Conservation (phyloP, 768 basidiomycete species). For the Rhodotorula diobovata region DNA sequence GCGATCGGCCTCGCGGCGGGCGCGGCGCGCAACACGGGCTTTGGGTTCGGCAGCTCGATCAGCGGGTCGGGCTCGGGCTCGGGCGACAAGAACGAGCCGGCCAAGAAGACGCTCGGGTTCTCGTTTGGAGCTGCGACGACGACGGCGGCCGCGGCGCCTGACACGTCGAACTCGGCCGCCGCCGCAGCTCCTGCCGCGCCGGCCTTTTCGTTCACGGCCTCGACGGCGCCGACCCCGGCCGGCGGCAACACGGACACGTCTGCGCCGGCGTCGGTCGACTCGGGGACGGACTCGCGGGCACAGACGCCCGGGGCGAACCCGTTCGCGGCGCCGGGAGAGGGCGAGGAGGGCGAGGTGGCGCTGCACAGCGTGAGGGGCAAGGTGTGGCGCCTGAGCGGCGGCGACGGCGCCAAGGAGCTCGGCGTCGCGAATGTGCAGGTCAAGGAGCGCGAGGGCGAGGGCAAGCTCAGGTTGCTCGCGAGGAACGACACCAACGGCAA, state of each 20-base stretch:
- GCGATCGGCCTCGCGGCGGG: slow-evolving; percentile 5
- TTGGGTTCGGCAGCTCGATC: slow-evolving; percentile 22
- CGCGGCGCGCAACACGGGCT: slow-evolving; percentile 11
- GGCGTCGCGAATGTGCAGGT: slow-evolving; percentile 21
- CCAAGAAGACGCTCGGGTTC: slow-evolving; percentile 18
- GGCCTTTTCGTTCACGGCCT: background rate
- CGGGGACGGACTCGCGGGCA: slow-evolving; percentile 1
- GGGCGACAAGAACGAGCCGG: slow-evolving; percentile 8
- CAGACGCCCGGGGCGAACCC: slow-evolving; percentile 28
- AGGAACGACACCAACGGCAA: slow-evolving; percentile 29
- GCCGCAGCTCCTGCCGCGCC: background rate
- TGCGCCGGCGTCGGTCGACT: background rate
- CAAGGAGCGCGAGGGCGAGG: slow-evolving; percentile 20
- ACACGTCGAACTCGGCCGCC: background rate
- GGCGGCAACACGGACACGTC: background rate
- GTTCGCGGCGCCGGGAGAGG: slow-evolving; percentile 32
- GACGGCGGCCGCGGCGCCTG: background rate
- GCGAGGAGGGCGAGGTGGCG: slow-evolving; percentile 33
- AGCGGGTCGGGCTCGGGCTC: slow-evolving; percentile 1
- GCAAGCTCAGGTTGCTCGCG: slow-evolving; percentile 33
- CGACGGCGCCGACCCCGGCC: background rate
- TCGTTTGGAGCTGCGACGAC: background rate
- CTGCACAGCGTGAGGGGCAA: slow-evolving; percentile 13
- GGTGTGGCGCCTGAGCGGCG: slow-evolving; percentile 15
- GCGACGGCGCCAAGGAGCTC: background rate